Evolutionary conservation across 2,329 filamentous ascomycete genomes (phyloP).

Genomic region (Tympanopsis confertula): DNA sequence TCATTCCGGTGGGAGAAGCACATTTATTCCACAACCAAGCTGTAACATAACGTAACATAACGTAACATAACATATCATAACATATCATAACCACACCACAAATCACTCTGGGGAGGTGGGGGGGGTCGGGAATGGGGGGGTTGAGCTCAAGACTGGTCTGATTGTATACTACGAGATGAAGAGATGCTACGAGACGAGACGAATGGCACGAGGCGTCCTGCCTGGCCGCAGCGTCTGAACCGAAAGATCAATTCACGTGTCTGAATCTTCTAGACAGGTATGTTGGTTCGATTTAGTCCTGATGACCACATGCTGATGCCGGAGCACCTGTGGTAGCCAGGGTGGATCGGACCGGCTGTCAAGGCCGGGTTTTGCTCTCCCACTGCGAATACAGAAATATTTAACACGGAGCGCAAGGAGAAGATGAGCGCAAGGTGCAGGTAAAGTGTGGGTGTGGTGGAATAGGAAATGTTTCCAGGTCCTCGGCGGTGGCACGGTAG

Average conservation of each 20-base stretch:
- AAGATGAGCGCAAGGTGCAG: conserved; percentile 41
- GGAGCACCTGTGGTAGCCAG: conserved; percentile 40
- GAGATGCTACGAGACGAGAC: no score
- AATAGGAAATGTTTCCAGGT: conserved; percentile 4
- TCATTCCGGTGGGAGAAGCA: conserved; percentile 38
- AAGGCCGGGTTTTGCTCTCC: conserved; percentile 53
- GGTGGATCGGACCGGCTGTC: conserved; percentile 59
- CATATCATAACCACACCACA: neutral
- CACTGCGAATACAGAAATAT: conserved; percentile 43
- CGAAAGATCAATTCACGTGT: no score
- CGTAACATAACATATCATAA: neutral
- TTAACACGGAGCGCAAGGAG: conserved; percentile 46
- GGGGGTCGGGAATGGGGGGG: no score
- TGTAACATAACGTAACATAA: neutral
- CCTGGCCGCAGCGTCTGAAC: no score
- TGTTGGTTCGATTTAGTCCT: conserved; percentile 57
- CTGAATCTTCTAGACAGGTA: no score
- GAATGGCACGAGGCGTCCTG: no score
- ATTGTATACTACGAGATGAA: no score
- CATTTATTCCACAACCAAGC: conserved; percentile 25
- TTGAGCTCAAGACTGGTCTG: no score
- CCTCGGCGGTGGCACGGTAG: conserved; percentile 1
- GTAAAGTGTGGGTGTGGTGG: conserved; percentile 40
- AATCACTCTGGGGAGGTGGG: no score
- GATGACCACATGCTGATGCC: conserved; percentile 36